Base-by-base conservation (phyloP, 1,284 basidiomycete genomes). In the Sanguinoderma infundibulare region DNA sequence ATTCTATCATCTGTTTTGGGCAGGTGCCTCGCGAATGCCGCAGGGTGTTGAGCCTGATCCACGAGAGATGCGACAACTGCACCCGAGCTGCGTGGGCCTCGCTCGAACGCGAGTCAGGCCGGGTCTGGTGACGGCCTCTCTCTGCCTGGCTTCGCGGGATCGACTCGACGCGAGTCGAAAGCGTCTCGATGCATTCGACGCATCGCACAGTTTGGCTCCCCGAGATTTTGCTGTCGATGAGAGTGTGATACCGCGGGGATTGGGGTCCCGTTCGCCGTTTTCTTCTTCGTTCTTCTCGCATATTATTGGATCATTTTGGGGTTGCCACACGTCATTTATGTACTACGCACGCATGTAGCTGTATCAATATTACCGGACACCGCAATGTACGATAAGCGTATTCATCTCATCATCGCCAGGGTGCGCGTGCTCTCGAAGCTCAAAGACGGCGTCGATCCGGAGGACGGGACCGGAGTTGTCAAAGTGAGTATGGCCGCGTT, bases 21-120 rank as follows among this genome's bases (percentile, higher is more conserved):
- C 57, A 75, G 73, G 61, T 66, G 28, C 70, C 70, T 57, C 62
- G 56, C 22, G 72, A 75, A 58, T 65, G 70, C 35, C 65, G 72
- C 26, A 62, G 69, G 56, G 68, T 75, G 22, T 44, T 70, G 59
- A 75, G 68, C 63, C 67, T 75, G 24, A 73, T 73, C 57, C 72
- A 73, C 52, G 69, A 71, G 26, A 54, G 67, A 40, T 74, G 73
- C 66, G 71, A 73, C 38, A 65, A 61, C 50, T 74, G 73, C 62
- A 68, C 68, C 32, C 59, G 60, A 28, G 67, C 67, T 22, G 73
- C 70, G 40, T 74, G 73, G 73, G 70, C 70, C 22, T 68, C 63
- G 50, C 57, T 74, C 20, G 72, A 71, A 59, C 69, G 67, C 47
- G 71, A 73, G 61, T 69, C 68, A 32, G 65, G 68, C 36, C 57